phyloP scores from a whole-genome alignment of 345 rosid species.

The Rhodamnia rubescens region DNA sequence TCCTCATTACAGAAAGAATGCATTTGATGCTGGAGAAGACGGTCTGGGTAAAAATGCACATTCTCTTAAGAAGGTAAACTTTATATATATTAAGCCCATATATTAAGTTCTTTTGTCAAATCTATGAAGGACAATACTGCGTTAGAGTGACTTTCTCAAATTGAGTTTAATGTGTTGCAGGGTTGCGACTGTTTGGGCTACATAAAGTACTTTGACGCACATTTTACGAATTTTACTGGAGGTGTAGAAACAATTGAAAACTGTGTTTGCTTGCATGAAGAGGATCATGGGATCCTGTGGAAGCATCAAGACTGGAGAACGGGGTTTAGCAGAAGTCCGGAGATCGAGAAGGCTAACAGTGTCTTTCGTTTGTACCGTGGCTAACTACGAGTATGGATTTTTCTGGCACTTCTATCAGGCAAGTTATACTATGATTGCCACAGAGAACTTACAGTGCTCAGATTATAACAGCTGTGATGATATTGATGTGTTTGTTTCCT shows the following conservation, averaged over 20 bases:
- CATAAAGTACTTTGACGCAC: conserved; percentile 70
- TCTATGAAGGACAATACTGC: not conserved
- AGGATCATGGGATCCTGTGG: conserved; percentile 71
- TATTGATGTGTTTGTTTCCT: not conserved
- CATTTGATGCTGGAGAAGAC: conserved; percentile 83
- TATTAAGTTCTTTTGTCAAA: not conserved
- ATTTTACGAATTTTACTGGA: conserved; percentile 64
- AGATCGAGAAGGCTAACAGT: conserved; percentile 56
- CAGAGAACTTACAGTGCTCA: not conserved
- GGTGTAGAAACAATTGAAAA: conserved; percentile 71
- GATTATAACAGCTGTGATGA: not conserved
- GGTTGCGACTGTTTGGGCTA: conserved; percentile 72
- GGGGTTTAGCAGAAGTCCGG: conserved; percentile 75
- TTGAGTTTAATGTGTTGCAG: conserved; percentile 18
- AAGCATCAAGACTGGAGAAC: conserved; percentile 91
- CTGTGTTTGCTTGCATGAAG: conserved; percentile 74
- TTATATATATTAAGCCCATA: not conserved
- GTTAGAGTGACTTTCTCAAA: not conserved
- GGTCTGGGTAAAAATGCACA: conserved; percentile 80
- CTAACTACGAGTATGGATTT: conserved; percentile 68
- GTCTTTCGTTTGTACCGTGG: conserved; percentile 61
- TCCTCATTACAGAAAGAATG: conserved; percentile 70
- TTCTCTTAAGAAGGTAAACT: conserved; percentile 54
- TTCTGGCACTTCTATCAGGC: conserved; percentile 79
- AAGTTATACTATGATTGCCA: conserved; percentile 4